Evolutionary conservation across 164 flowering plant species (phyloP), one percentile per base, ranked within the genome.

Genomic region (Sedum album): DNA sequence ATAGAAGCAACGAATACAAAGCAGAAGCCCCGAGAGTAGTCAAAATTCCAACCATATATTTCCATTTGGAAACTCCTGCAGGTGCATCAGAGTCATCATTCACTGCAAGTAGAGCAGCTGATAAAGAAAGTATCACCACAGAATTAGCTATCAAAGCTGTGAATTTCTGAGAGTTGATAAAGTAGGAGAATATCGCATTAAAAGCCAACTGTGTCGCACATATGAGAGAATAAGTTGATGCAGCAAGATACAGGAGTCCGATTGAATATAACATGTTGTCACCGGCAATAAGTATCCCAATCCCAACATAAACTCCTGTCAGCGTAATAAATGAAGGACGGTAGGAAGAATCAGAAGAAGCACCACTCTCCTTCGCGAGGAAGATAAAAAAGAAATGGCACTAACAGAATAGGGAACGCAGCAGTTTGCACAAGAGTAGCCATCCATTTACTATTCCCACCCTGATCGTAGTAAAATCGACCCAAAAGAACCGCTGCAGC

Each of bases 381-480:
- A 61, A 21, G 81, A 78, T n/a, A 83, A 49, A 82, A 67, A 46
- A 79, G 67, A 63, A 73, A 70, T 0, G 87, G 89, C 61, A 83
- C 63, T 71, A 70, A 65, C 26, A 82, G 80, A 57, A 83, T 64
- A 5, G 89, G 89, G 67, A 85, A 85, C 35, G 71, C 89, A 39
- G 82, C 83, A 39, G 84, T 77, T 74, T 85, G 89, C 42, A 83
- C 85, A 30, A 85, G 64, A 4, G 89, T 85, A 5, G 85, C 84
- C 81, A 83, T 60, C 84, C 85, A 85, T 73, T 76, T 83, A 70
- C 89, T 85, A 55, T 83, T 79, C 41, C 89, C 89, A 62, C 89
- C 89, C 66, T 82, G 70, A 30, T 80, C 85, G 73, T 83, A 85
- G 42, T 85, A 85, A 72, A 80, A 80, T 69, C 87, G 79, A 4